phyloP scores from a whole-genome alignment of 2,329 filamentous ascomycete genomes.

The Coniochaeta ligniaria region DNA sequence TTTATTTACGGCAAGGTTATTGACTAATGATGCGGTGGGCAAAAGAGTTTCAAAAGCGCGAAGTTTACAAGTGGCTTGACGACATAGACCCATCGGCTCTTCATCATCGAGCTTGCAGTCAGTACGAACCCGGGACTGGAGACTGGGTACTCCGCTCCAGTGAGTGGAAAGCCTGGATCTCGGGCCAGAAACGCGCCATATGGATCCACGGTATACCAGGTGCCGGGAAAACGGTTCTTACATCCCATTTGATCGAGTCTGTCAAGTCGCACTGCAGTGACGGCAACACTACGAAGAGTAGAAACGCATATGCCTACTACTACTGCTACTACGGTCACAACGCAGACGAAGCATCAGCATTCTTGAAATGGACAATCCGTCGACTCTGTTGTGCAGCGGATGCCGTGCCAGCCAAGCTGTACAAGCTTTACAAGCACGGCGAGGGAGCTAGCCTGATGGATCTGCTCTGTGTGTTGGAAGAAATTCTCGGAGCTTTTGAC shows the following conservation, averaged over 20 bases:
- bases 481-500: constrained; percentile 11
- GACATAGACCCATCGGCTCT: neutral
- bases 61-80: neutral
- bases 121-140: constrained; percentile 7
- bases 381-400: constrained; percentile 15
- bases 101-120: constrained; percentile 1
- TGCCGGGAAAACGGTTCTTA: constrained; percentile 11
- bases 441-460: neutral
- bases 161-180: constrained; percentile 8
- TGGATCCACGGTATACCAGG: constrained; percentile 12
- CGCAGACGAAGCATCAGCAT: constrained; percentile 18
- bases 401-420: constrained; percentile 1
- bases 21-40: neutral
- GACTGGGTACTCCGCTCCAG: constrained; percentile 8
- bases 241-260: constrained; percentile 6
- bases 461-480: constrained; percentile 8
- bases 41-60: neutral
- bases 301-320: constrained; percentile 14
- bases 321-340: constrained; percentile 20
- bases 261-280: neutral
- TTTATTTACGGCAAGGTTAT: no score
- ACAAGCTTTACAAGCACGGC: constrained; percentile 1
- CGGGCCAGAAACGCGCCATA: constrained; percentile 3
- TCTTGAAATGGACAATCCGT: constrained; percentile 17
- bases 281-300: neutral